These are phyloP conservation scores for Coprinopsis sp. DNA, from an alignment of 768 basidiomycete species.

Conservation along the genomic window DNA sequence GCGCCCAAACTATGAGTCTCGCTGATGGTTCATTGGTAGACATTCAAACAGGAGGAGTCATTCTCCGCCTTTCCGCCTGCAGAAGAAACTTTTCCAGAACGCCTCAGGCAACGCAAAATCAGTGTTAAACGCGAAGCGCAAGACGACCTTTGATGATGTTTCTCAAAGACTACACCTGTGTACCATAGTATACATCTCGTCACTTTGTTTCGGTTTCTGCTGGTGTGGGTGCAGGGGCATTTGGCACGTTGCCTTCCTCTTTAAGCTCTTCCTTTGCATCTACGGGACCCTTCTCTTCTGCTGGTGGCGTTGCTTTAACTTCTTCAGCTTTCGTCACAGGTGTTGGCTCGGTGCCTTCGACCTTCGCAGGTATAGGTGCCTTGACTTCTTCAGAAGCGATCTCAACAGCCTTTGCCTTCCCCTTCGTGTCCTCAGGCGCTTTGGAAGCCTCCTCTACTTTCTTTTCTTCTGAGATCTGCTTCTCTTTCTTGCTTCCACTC, in stretches of 20 bases:
- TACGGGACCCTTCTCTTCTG: constrained; percentile 6
- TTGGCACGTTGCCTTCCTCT: neutral
- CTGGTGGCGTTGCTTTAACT: constrained; percentile 6
- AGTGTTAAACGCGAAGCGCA: constrained; percentile 8
- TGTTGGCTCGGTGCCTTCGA: constrained; percentile 6
- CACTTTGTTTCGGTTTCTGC: no score
- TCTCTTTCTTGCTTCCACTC: constrained; percentile 5
- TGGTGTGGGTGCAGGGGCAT: no score
- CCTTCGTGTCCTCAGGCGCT: neutral
- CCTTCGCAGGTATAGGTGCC: no score
- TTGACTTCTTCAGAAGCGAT: no score
- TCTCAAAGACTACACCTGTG: no score
- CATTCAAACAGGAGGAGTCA: constrained; percentile 4
- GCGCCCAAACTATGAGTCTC: neutral
- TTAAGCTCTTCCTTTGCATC: neutral
- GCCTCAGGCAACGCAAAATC: constrained; percentile 7
- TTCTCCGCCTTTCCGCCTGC: constrained; percentile 2
- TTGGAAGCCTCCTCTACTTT: constrained; percentile 10
- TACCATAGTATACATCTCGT: neutral
- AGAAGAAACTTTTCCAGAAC: constrained; percentile 5
- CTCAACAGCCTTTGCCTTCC: constrained; percentile 3
- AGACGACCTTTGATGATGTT: neutral
- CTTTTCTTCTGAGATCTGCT: constrained; percentile 8
- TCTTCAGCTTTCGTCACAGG: constrained; percentile 7
- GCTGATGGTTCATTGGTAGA: neutral